Evolutionary conservation across 805 yeast genomes (phyloP), one percentile per base, ranked within the genome.

Genomic region (Pichia californica): DNA sequence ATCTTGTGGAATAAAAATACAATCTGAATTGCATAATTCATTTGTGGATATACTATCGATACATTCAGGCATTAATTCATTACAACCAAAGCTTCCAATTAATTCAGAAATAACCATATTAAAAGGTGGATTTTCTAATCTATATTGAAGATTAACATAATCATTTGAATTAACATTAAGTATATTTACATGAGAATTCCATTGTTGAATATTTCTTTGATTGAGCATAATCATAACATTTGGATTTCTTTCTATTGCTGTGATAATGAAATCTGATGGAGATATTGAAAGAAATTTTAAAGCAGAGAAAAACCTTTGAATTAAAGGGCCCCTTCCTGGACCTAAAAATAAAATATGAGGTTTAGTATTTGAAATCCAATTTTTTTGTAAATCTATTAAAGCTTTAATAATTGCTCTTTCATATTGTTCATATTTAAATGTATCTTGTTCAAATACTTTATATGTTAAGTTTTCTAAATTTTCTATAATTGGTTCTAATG

Each of bases 71-170:
- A 86, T 73, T 15, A 87, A 68, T 58, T 89, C 97, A 61, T 89
- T 91, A 59, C 94, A 91, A 4, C 95, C 97, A 64, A 91, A 84
- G 14, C 95, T 85, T 6, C 97, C 97, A 23, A 89, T 61, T 7
- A 91, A 65, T 59, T 89, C 97, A 35, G 94, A 83, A 1, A 91
- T 71, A 8, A 88, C 73, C 34, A 89, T 54, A 21, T 36, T 29
- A 13, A 44, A 19, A 30, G 30, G 26, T 9, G 26, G 18, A 15
- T 66, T 64, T 11, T 57, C 48, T 50, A 51, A 3, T 68, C 40
- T 30, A 11, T 45, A 23, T 15, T 38, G 10, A 4, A 32, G n/a
- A 7, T 58, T 56, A 8, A 54, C 42, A 79, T 81, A 76, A 3
- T 54, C 47, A 15, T 93, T 64, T 61, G 80, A 74, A 60, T 89